phyloP scores from a whole-genome alignment of 768 basidiomycete species.

The Cystobasidium onofrii region DNA sequence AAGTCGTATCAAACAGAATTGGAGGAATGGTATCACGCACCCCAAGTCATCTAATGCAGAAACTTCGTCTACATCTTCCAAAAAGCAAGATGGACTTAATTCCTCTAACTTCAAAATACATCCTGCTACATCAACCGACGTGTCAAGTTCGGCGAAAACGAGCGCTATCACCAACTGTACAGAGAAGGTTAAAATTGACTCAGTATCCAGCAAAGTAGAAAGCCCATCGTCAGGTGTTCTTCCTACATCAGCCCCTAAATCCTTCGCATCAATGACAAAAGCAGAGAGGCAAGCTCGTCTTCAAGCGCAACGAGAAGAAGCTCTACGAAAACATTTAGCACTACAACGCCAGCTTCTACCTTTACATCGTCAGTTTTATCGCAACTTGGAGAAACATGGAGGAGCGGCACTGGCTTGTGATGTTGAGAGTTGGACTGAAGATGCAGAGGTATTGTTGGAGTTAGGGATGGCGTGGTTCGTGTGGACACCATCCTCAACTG shows the following conservation, averaged over 20 bases:
- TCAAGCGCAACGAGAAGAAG: conserved; percentile 4
- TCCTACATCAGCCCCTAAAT: background rate
- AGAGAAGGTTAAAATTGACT: background rate
- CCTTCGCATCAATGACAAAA: background rate
- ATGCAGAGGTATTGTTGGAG: conserved; percentile 25
- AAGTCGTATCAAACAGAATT: background rate
- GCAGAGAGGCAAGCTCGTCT: conserved; percentile 7
- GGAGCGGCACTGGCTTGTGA: conserved; percentile 29
- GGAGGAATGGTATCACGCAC: background rate
- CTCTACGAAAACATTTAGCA: background rate
- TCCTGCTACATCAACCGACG: too few relatives aligned
- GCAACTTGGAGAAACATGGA: background rate
- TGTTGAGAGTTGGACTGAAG: conserved; percentile 30
- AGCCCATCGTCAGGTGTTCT: background rate
- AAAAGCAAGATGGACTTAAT: too few relatives aligned
- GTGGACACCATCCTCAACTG: background rate
- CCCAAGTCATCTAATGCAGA: too few relatives aligned
- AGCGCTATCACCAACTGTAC: background rate
- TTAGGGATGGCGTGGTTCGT: conserved; percentile 26
- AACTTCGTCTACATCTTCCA: too few relatives aligned
- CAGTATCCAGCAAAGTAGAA: background rate
- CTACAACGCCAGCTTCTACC: background rate
- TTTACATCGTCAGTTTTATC: background rate
- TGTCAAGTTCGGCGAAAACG: too few relatives aligned
- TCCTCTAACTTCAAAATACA: background rate